These are phyloP conservation scores for Ceriops tagal DNA, from an alignment of 345 rosid genomes.

Conservation along the genomic window DNA sequence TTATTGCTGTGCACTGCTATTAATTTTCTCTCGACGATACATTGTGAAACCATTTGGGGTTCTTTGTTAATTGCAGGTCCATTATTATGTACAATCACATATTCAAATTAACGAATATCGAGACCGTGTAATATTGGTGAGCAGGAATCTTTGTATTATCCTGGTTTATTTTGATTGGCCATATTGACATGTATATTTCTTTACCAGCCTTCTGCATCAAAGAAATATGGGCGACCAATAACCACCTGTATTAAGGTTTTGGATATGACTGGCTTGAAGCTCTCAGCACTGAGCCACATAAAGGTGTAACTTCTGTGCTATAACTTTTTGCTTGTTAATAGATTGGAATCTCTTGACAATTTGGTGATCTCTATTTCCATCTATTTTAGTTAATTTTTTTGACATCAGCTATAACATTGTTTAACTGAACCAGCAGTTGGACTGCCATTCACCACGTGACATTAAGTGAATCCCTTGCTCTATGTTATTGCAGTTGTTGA, in stretches of 20 bases:
- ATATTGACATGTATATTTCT: conserved; percentile 16
- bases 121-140: conserved; percentile 80
- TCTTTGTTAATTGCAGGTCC: conserved; percentile 47
- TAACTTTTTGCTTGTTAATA: background rate
- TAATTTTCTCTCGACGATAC: background rate
- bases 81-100: conserved; percentile 87
- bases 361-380: too few relatives aligned
- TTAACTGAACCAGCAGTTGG: too few relatives aligned
- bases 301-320: conserved; percentile 42
- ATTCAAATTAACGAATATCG: conserved; percentile 95
- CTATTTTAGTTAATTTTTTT: too few relatives aligned
- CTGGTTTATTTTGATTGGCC: background rate
- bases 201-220: conserved; percentile 76
- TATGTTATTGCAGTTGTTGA: conserved; percentile 64
- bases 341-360: background rate
- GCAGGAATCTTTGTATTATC: conserved; percentile 24
- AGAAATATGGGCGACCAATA: conserved; percentile 69
- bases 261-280: conserved; percentile 90
- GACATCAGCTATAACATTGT: too few relatives aligned
- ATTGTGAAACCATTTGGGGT: conserved; percentile 12
- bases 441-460: background rate
- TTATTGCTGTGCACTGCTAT: background rate
- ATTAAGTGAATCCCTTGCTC: background rate
- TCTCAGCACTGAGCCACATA: conserved; percentile 81
- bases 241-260: conserved; percentile 81